These are phyloP conservation scores for Fusarium sp. DNA, from an alignment of 2,329 filamentous ascomycete species.

Conservation along the genomic window DNA sequence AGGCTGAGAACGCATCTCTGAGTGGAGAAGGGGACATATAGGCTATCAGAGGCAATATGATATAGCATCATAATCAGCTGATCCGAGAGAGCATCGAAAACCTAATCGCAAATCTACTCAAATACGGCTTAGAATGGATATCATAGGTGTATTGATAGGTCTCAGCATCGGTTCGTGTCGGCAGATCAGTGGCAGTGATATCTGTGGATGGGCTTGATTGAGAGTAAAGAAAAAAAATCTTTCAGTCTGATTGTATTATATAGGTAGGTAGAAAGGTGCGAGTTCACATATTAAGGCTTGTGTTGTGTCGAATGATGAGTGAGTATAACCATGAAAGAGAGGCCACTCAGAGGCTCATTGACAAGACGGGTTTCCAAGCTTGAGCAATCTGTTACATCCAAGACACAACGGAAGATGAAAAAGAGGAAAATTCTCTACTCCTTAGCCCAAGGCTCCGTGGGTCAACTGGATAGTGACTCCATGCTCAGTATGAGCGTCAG, in stretches of 20 bases:
- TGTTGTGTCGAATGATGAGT: neutral
- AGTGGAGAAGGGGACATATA: neutral
- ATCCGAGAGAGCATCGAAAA: neutral
- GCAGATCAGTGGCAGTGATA: neutral
- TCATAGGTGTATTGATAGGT: too few relatives aligned
- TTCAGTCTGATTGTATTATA: neutral
- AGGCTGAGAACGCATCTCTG: neutral
- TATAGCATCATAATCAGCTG: neutral
- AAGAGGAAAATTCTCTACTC: neutral
- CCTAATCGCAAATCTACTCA: neutral
- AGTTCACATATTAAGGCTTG: neutral
- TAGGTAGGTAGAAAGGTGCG: neutral
- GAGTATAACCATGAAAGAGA: neutral
- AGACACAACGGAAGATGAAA: neutral
- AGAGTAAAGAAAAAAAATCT: neutral
- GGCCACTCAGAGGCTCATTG: neutral
- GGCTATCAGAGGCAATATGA: neutral
- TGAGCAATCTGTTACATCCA: neutral
- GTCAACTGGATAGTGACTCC: constrained; percentile 19
- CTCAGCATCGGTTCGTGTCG: neutral
- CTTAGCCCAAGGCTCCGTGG: neutral
- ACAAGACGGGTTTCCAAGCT: neutral
- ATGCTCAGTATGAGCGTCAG: constrained; percentile 16
- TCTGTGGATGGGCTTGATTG: neutral
- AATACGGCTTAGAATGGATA: neutral